Percentiles rank a stretch among this genome's conserved stretches.
Evolutionary conservation across 306 rosid genomes (phyloP).

Genomic region (Glycine tomentella): DNA sequence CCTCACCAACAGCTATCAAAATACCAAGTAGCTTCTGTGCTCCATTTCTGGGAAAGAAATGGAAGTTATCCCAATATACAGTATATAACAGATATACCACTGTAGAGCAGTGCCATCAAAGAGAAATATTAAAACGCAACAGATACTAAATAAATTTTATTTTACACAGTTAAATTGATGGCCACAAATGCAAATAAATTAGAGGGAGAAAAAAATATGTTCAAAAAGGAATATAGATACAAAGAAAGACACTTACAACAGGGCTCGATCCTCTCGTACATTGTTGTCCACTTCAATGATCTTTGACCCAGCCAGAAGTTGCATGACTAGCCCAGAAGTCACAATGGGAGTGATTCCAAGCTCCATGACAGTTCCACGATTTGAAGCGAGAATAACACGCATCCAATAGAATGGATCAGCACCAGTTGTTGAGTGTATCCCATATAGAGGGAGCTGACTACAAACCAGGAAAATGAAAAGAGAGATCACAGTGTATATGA

Average conservation of each 20-base stretch:
- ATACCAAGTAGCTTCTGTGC: constrained; percentile 93
- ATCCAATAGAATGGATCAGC: constrained; percentile 99
- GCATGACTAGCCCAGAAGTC: constrained; percentile 93
- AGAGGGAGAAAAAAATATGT: background rate
- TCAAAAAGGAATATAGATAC: background rate
- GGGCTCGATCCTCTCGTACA: constrained; percentile 97
- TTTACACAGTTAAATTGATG: constrained; percentile 9
- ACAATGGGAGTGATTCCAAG: constrained; percentile 96
- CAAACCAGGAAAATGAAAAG: constrained; percentile 92
- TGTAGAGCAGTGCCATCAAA: constrained; percentile 1
- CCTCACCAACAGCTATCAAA: constrained; percentile 95
- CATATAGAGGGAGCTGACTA: constrained; percentile 95
- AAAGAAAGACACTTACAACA: constrained; percentile 64
- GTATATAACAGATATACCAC: background rate
- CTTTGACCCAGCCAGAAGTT: constrained; percentile 89
- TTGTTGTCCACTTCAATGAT: constrained; percentile 92
- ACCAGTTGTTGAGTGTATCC: constrained; percentile 92
- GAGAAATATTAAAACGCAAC: background rate
- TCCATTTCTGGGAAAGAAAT: constrained; percentile 65
- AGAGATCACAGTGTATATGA: constrained; percentile 86
- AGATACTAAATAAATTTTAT: background rate
- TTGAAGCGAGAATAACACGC: constrained; percentile 94
- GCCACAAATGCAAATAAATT: constrained; percentile 26
- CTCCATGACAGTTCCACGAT: constrained; percentile 97
- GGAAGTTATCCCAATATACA: background rate